Evolutionary conservation across 495 filamentous ascomycete genomes (phyloP).

Genomic region (Physcia stellaris): DNA sequence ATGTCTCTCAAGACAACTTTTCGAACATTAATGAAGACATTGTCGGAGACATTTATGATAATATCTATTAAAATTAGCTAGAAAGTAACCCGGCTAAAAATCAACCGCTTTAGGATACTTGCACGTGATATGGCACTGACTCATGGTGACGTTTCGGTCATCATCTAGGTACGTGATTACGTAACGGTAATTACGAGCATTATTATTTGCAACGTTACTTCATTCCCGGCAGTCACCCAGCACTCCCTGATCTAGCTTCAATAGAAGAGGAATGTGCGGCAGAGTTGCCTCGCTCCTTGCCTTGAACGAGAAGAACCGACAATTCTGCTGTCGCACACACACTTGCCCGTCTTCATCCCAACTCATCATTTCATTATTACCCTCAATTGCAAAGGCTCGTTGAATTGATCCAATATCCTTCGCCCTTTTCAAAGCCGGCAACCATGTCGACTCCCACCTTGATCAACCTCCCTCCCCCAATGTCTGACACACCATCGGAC

Average conservation of each 20-base stretch:
- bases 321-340: background rate
- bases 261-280: background rate
- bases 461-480: constrained; percentile 75
- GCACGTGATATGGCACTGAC: too few species aligned
- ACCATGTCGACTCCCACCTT: constrained; percentile 46
- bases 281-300: background rate
- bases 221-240: too few species aligned
- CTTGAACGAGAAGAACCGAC: background rate
- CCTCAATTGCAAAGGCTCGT: background rate
- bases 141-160: too few species aligned
- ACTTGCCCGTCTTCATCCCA: background rate
- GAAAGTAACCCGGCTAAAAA: too few species aligned
- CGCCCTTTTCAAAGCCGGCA: background rate
- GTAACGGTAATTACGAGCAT: too few species aligned
- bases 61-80: too few species aligned
- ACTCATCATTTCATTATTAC: background rate
- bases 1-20: too few species aligned
- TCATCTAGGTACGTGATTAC: too few species aligned
- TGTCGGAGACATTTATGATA: too few species aligned
- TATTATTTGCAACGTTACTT: too few species aligned
- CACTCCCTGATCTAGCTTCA: background rate
- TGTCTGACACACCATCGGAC: constrained; percentile 80
- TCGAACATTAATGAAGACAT: too few species aligned
- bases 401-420: background rate
- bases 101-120: too few species aligned